Evolutionary conservation across 2,329 filamentous ascomycete species (phyloP).

Genomic region (Verticillium albo-atrum): DNA sequence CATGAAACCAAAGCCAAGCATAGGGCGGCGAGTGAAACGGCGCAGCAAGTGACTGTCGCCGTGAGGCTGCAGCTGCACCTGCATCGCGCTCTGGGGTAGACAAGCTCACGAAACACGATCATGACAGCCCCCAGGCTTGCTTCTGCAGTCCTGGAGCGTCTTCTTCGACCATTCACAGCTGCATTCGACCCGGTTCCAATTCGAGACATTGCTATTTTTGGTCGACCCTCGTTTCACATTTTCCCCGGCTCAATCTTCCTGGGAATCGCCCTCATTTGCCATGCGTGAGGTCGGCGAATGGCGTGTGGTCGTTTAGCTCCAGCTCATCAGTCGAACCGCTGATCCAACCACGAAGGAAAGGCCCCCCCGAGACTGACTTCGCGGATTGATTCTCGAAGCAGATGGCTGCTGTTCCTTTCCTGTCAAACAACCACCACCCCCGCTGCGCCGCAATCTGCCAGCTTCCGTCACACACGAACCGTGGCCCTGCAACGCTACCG

Average conservation of each 20-base stretch:
- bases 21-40: not conserved
- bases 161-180: not conserved
- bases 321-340: not conserved
- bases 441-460: not conserved
- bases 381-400: not conserved
- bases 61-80: not conserved
- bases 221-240: not conserved
- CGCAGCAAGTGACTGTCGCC: not conserved
- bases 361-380: not conserved
- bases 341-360: not conserved
- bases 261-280: not conserved
- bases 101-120: no score
- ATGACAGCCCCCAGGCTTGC: no score
- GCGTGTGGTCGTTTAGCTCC: not conserved
- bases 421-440: not conserved
- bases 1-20: conserved; percentile 9
- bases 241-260: not conserved
- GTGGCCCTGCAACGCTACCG: not conserved
- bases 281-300: not conserved
- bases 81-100: no score
- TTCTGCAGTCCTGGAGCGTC: no score
- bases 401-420: not conserved
- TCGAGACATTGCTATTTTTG: not conserved
- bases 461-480: not conserved
- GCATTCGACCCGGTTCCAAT: no score